Percentiles rank a stretch among this genome's conserved stretches.
These are phyloP conservation scores for Aspergillus uvarum DNA, from an alignment of 2,329 filamentous ascomycete genomes.

Conservation along the genomic window DNA sequence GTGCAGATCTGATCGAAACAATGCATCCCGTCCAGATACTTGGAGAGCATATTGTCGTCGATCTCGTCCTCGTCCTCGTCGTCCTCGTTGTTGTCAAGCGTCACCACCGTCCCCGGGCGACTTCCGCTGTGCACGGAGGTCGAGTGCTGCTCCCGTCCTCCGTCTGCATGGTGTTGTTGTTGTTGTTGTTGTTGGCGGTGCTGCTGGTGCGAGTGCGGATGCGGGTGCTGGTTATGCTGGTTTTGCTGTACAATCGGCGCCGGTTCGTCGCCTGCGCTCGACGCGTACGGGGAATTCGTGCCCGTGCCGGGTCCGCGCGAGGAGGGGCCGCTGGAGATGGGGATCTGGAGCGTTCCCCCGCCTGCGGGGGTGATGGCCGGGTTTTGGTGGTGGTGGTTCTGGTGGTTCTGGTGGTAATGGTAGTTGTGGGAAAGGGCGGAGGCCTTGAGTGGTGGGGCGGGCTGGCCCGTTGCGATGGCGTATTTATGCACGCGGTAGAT, in stretches of 20 bases:
- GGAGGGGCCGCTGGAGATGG: conserved; percentile 25
- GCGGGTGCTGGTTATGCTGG: neutral
- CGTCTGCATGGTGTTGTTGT: conserved; percentile 3
- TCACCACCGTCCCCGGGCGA: conserved; percentile 20
- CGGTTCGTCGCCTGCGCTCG: conserved; percentile 22
- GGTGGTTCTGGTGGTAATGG: conserved; percentile 11
- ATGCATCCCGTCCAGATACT: conserved; percentile 50
- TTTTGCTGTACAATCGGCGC: conserved; percentile 20
- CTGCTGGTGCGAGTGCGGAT: neutral
- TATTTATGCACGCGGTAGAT: conserved; percentile 93
- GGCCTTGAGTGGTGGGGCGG: conserved; percentile 27
- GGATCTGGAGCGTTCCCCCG: conserved; percentile 4
- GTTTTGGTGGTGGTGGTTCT: neutral
- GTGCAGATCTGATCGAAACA: conserved; percentile 54
- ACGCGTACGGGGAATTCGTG: conserved; percentile 32
- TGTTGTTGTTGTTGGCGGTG: neutral
- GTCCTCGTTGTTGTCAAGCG: conserved; percentile 33
- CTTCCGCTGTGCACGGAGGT: conserved; percentile 31
- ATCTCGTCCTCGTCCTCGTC: conserved; percentile 33
- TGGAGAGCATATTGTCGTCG: conserved; percentile 39
- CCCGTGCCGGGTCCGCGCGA: conserved; percentile 33
- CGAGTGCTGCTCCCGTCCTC: conserved; percentile 23
- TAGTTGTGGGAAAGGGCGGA: conserved; percentile 18
- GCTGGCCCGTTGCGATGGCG: conserved; percentile 56
- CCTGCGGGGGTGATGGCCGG: neutral